Evolutionary conservation across 306 rosid genomes (phyloP).

Genomic region (Fragaria iinumae): DNA sequence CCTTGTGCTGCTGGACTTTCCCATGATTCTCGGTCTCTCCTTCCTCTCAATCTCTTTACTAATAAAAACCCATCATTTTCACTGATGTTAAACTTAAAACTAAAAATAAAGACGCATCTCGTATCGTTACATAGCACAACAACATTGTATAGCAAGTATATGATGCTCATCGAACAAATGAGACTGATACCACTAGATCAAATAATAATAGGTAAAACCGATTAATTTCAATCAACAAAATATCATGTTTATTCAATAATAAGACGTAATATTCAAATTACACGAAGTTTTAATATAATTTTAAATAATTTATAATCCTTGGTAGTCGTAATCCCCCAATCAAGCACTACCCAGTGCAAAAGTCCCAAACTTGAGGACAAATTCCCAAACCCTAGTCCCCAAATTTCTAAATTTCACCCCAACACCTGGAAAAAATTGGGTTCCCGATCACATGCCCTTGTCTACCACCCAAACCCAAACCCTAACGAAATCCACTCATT

Average conservation of each 20-base stretch:
- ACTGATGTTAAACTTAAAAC: neutral
- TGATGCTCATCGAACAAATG: too few relatives aligned
- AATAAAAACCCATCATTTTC: neutral
- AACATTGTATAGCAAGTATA: too few relatives aligned
- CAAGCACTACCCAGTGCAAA: neutral
- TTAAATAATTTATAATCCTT: too few relatives aligned
- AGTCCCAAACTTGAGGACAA: neutral
- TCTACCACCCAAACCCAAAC: constrained; percentile 27
- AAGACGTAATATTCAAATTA: too few relatives aligned
- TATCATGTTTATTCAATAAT: too few relatives aligned
- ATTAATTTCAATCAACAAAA: too few relatives aligned
- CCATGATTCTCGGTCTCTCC: neutral
- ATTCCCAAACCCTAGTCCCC: too few relatives aligned
- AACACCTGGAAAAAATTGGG: constrained; percentile 22
- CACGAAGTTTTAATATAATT: too few relatives aligned
- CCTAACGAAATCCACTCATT: constrained; percentile 22
- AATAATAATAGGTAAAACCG: too few relatives aligned
- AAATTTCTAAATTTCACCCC: neutral
- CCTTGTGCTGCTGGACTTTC: constrained; percentile 3
- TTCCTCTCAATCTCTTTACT: neutral
- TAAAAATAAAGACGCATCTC: neutral
- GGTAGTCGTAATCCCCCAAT: neutral
- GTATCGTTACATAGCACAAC: too few relatives aligned
- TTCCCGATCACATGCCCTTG: constrained; percentile 8
- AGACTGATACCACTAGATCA: too few relatives aligned